Evolutionary conservation across 306 rosid genomes (phyloP).

Genomic region (Heteromeles arbutifolia): DNA sequence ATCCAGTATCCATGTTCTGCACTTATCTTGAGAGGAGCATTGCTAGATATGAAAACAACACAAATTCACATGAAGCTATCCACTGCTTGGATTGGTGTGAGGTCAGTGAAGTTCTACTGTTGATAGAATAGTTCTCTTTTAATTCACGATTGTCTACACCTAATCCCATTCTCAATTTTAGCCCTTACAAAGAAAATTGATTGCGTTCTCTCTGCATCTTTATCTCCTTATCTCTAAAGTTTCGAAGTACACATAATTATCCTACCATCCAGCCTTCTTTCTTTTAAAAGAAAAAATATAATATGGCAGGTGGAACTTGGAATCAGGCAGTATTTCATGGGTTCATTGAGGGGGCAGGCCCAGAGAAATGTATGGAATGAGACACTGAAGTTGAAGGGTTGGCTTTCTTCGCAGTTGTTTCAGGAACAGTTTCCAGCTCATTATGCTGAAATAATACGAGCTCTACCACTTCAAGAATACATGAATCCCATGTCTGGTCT

Average conservation of each 20-base stretch:
- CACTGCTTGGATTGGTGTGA: slow-evolving; percentile 90
- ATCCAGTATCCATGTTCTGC: slow-evolving; percentile 77
- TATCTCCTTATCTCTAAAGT: neutral
- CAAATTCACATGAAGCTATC: slow-evolving; percentile 47
- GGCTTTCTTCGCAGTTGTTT: slow-evolving; percentile 83
- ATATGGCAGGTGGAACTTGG: slow-evolving; percentile 84
- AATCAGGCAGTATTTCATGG: slow-evolving; percentile 69
- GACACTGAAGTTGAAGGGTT: slow-evolving; percentile 73
- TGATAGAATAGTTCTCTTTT: neutral
- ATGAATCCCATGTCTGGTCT: slow-evolving; percentile 85
- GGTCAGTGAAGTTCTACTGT: slow-evolving; percentile 49
- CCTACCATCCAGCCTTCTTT: neutral
- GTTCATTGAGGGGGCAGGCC: slow-evolving; percentile 60
- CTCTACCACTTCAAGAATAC: slow-evolving; percentile 85
- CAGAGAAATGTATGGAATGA: slow-evolving; percentile 57
- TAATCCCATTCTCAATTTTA: neutral
- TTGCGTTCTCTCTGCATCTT: neutral
- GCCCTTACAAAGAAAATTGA: neutral
- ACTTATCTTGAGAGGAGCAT: slow-evolving; percentile 76
- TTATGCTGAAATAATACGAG: slow-evolving; percentile 61
- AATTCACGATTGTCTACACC: neutral
- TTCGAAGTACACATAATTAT: neutral
- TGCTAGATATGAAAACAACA: slow-evolving; percentile 57
- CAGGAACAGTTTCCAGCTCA: slow-evolving; percentile 90
- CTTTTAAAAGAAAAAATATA: neutral